Evolutionary conservation across 129 eudicot species (phyloP).

Genomic region (Cynara cardunculus): DNA sequence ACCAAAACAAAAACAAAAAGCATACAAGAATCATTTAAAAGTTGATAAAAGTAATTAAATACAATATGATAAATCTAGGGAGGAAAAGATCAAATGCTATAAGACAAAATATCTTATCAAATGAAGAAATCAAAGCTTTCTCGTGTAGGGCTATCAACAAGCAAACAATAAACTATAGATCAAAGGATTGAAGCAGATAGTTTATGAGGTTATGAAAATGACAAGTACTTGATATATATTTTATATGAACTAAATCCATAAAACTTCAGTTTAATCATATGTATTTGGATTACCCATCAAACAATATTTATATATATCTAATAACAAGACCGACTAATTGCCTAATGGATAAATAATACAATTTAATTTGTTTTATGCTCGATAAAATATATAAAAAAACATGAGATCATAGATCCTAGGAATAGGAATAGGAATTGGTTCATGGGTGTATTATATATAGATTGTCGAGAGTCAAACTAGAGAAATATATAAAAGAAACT

Average conservation of each 20-base stretch:
- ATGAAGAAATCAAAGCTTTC: conserved; percentile 29
- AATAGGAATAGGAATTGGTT: conserved; percentile 12
- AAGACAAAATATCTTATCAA: conserved; percentile 32
- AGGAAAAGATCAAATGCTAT: conserved; percentile 25
- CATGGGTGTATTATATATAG: not conserved
- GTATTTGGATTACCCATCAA: conserved; percentile 11
- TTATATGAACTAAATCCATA: conserved; percentile 14
- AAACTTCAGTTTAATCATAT: conserved; percentile 17
- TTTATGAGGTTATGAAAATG: not conserved
- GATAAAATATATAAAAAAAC: not conserved
- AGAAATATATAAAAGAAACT: conserved; percentile 12
- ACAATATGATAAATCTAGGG: conserved; percentile 16
- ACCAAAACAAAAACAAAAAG: not conserved
- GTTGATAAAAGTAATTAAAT: conserved; percentile 5
- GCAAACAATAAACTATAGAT: conserved; percentile 22
- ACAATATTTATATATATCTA: conserved; percentile 16
- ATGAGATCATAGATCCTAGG: conserved; percentile 19
- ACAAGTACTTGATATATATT: not conserved
- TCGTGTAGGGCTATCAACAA: conserved; percentile 40
- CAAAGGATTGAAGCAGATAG: not conserved
- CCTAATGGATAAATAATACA: not conserved
- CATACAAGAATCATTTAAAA: conserved; percentile 16
- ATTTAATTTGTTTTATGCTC: not conserved
- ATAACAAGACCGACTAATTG: not conserved
- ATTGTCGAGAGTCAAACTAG: conserved; percentile 22